Evolutionary conservation across 805 yeast species (phyloP), one percentile per base, ranked within the genome.

Genomic region (Candida montana): DNA sequence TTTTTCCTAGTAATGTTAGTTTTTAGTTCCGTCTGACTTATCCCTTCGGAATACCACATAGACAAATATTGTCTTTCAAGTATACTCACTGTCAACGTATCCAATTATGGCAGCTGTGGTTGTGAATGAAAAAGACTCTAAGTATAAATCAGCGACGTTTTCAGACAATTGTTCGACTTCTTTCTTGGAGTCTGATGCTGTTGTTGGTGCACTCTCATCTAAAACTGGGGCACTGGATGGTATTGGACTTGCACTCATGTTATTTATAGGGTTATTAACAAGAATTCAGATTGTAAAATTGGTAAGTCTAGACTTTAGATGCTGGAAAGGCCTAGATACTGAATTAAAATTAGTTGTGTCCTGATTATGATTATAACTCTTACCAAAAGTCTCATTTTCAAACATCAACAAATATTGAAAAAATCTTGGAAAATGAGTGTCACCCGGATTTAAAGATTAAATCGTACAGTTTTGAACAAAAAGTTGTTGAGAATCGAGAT

Each of bases 61-160:
- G n/a, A n/a, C n/a, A n/a, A n/a, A n/a, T n/a, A n/a, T n/a, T n/a
- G n/a, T n/a, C 8, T 11, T n/a, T 16, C 9, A n/a, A 39, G 23
- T 17, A 13, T 7, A 56, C 61, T 62, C 69, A 55, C 88, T 74
- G 61, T 85, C 93, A 13, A 85, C 90, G 20, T 89, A 82, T 13
- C 93, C 91, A 23, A 85, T 88, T 33, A 85, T 77, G n/a, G 93
- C 91, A 2, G 95, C 95, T 1, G 95, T 86, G 0, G 95, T 85
- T 35, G 93, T 85, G 64, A 85, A 85, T 18, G 90, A 83, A 55
- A 83, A 85, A 32, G 87, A 79, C 62, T 83, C 91, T 46, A 85
- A 65, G 56, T 83, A 84, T 45, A 85, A 67, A 49, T 83, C 80
- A 7, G 69, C 69, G 40, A 67, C 72, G 24, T 69, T 68, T 44